A percentile compares a stretch with the other conserved stretches of the same genome.
These are phyloP conservation scores for Metarhizium sp. DNA, from an alignment of 2,329 filamentous ascomycete species.

Conservation along the genomic window DNA sequence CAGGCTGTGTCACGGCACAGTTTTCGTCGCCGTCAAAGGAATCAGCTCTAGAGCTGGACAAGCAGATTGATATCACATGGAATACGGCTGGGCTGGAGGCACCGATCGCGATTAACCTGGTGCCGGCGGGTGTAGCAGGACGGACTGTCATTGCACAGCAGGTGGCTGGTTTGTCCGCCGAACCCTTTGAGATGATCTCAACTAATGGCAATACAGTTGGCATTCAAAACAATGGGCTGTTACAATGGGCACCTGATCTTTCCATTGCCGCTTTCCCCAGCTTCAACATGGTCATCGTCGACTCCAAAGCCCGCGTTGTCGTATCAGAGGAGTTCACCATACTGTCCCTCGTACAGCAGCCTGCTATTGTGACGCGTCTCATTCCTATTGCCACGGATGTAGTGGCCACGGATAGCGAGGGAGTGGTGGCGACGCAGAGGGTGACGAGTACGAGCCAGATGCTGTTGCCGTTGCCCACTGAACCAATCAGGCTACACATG, in stretches of 20 bases:
- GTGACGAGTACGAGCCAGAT: neutral
- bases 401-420: neutral
- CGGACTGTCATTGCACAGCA: constrained; percentile 12
- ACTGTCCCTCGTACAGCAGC: neutral
- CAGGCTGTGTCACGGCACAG: neutral
- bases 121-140: constrained; percentile 10
- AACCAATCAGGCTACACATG: neutral
- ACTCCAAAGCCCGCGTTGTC: constrained; percentile 3
- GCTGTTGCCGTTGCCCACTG: neutral
- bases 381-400: neutral
- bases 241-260: constrained; percentile 12
- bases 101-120: constrained; percentile 13
- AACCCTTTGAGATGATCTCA: neutral
- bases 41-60: constrained; percentile 2
- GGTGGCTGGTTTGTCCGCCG: constrained; percentile 10
- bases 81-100: constrained; percentile 11
- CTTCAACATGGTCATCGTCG: constrained; percentile 14
- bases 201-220: constrained; percentile 6
- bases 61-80: constrained; percentile 12
- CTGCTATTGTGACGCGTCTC: neutral
- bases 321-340: constrained; percentile 1
- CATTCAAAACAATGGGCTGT: constrained; percentile 11
- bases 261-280: constrained; percentile 12
- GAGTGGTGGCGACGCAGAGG: neutral
- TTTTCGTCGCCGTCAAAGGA: constrained; percentile 1